A percentile compares a stretch with the other conserved stretches of the same genome.
Conservation (phyloP, 352 stramenopile species). For the Elongisporangium prolatum region DNA sequence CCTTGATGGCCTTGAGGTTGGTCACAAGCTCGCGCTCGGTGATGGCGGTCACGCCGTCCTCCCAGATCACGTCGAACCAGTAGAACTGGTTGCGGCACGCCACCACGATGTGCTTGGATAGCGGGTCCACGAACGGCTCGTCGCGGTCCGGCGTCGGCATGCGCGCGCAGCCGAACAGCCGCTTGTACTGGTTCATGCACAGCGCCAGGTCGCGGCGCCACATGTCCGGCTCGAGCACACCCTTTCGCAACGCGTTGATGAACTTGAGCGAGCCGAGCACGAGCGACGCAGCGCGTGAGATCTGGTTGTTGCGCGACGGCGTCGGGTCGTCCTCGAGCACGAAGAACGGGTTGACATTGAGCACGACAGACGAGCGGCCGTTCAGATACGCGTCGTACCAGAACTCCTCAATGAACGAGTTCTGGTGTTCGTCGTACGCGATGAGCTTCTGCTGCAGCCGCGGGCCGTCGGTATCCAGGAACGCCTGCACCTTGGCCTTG, state of each 20-base stretch:
- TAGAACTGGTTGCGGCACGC: slow-evolving; percentile 94
- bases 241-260: slow-evolving; percentile 84
- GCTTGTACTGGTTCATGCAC: slow-evolving; percentile 96
- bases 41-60: slow-evolving; percentile 82
- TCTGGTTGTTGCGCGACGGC: slow-evolving; percentile 86
- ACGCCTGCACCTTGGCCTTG: slow-evolving; percentile 44
- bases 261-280: slow-evolving; percentile 92
- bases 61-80: slow-evolving; percentile 92
- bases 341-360: slow-evolving; percentile 98
- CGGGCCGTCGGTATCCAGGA: slow-evolving; percentile 67
- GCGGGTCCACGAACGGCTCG: slow-evolving; percentile 76
- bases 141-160: slow-evolving; percentile 70
- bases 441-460: slow-evolving; percentile 64
- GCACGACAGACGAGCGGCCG: slow-evolving; percentile 88
- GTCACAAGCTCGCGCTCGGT: slow-evolving; percentile 89
- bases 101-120: slow-evolving; percentile 91
- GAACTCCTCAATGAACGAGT: slow-evolving; percentile 90
- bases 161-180: slow-evolving; percentile 87
- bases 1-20: slow-evolving; percentile 89
- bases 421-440: slow-evolving; percentile 68
- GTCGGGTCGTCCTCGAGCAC: slow-evolving; percentile 90
- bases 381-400: slow-evolving; percentile 96
- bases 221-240: slow-evolving; percentile 89
- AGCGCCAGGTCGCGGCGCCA: slow-evolving; percentile 84
- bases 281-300: slow-evolving; percentile 86